Base-by-base conservation (phyloP, 176 grass and related monocot species). In the maize (Zea mays) region DNA sequence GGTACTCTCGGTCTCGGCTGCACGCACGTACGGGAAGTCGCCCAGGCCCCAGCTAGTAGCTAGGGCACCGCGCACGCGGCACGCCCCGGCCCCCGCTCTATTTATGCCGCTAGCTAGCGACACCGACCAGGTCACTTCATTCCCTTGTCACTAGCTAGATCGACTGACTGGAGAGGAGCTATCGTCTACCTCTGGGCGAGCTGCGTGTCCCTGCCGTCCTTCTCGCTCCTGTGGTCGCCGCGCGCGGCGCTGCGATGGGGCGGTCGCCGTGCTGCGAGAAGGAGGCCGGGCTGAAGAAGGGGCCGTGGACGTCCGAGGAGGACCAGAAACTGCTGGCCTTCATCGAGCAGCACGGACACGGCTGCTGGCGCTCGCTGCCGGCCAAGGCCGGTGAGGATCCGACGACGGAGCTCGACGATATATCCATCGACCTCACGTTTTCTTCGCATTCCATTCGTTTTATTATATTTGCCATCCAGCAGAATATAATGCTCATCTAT, bases 351-450 rank as follows among this genome's bases (percentile, higher is more conserved):
- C 84, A 89, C 62, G 90, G 86, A 21, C 86, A 93, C 62, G 86
- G 90, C 10, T 89, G 90, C 81, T 93, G 90, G 90, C 86, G 90
- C 60, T 88, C 90, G 69, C 70, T 93, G 73, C 90, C 90, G 5
- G 73, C 84, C 46, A 93, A 89, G 71, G 90, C 90, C 13, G 90
- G 90, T 93, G 56, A 81, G 84, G 43, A 2, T 27, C 6, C 2
- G 8, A 3, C 6, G 37, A 9, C 5, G 13, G 10, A 20, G 7
- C 16, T 14, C 13, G 12, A 27, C 27, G 27, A 27, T 27, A 27
- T 27, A 27, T 27, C 27, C 27, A 27, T 27, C 27, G 27, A 27
- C 27, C 48, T 50, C 2, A n/a, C 12, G 13, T 5, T 4, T 20
- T 57, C 10, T 12, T 35, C 13, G 2, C 13, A 2, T 52, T 37